Base-by-base conservation (phyloP, 2,329 filamentous ascomycete genomes). In the Paramyrothecium roridum region DNA sequence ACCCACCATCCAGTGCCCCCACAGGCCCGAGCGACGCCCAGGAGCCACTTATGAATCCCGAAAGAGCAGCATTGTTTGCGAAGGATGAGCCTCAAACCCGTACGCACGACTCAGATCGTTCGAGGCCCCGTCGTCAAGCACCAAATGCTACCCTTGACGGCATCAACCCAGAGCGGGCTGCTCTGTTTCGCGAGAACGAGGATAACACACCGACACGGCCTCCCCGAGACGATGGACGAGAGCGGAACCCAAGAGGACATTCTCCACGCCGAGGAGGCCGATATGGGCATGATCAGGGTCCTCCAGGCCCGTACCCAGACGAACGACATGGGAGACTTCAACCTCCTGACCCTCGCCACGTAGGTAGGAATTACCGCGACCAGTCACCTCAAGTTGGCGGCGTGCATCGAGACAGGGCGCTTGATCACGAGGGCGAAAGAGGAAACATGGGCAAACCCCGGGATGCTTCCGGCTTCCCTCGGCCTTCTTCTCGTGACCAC, bases 1-100 rank as follows among this genome's bases (percentile, higher is more conserved):
- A 74, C 10, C 56, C 63, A 2, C 55, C 66, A 19, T 59, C 64
- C n/a, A 57, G 64, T 16, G 47, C 55, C 11, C 58, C 50, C 54
- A 0, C 56, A 59, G 16, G 61, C 70, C 37, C 53, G 69, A 37
- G 56, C 56, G 64, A 67, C 4, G 48, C 61, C 3, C 65, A 70
- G 19, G 82, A 80, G 12, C 79, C 80, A 8, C 70, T 73, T 10
- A 80, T 84, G 62, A 84, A 84, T 57, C 81, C 82, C 1, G 80
- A 83, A 52, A 76, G 82, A 55, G 80, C 81, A 30, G 76, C 80
- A 10, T 68, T 81, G 6, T 76, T 83, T 52, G 72, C 73, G 1
- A 62, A 74, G 56, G 71, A 75, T 23, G 59, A 57, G 20, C 54
- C 59, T 30, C 34, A 60, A n/a, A 11, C 57, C 30, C 64, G 68